Evolutionary conservation across 495 filamentous ascomycete species (phyloP).

Genomic region (Cryomyces antarcticus): DNA sequence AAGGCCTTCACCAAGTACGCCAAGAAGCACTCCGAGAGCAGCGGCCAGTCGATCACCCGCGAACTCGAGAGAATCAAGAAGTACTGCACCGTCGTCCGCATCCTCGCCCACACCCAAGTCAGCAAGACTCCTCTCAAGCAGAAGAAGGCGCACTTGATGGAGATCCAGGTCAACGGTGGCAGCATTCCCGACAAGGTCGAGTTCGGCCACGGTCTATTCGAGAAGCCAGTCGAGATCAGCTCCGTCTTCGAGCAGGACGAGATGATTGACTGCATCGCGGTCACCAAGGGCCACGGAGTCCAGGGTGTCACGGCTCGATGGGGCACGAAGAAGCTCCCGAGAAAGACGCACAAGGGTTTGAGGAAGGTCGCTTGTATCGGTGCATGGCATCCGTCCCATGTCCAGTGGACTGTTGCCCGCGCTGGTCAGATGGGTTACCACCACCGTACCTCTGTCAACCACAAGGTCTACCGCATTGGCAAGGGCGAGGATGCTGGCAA

Average conservation of each 20-base stretch:
- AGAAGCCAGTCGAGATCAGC: conserved; percentile 89
- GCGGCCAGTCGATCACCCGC: conserved; percentile 70
- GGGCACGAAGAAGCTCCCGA: conserved; percentile 99
- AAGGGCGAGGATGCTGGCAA: conserved; percentile 73
- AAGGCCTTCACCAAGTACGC: conserved; percentile 99
- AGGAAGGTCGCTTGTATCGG: conserved; percentile 99
- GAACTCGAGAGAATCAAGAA: conserved; percentile 99
- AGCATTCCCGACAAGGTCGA: conserved; percentile 87
- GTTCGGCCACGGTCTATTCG: conserved; percentile 84
- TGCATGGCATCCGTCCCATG: conserved; percentile 99
- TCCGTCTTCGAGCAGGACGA: conserved; percentile 98
- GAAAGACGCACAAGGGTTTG: conserved; percentile 99
- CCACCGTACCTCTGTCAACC: conserved; percentile 99
- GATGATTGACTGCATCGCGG: conserved; percentile 98
- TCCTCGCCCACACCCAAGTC: conserved; percentile 98
- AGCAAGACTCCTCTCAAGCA: conserved; percentile 98
- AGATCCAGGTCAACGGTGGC: conserved; percentile 99
- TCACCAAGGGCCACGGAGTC: conserved; percentile 99
- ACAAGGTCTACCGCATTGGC: conserved; percentile 99
- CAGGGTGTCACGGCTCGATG: conserved; percentile 91
- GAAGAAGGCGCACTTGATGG: conserved; percentile 99
- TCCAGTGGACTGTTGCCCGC: conserved; percentile 99
- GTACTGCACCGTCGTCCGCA: conserved; percentile 99
- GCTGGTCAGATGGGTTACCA: conserved; percentile 99
- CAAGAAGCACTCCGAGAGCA: conserved; percentile 95